Conservation (phyloP, 352 stramenopile species). For the Achlya hypogyna region DNA sequence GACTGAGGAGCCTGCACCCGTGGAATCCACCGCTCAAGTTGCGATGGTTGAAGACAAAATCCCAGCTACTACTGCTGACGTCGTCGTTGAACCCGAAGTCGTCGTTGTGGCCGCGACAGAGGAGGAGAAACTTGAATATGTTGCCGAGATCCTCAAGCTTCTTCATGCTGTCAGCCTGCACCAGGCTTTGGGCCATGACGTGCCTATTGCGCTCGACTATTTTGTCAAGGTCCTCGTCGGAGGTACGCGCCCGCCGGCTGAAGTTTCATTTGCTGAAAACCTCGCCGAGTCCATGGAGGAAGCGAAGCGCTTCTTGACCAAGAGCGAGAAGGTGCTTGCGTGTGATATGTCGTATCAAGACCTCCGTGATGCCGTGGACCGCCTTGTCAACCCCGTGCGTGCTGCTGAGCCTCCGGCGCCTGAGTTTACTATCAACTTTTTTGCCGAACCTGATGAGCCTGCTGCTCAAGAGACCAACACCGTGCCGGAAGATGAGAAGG, state of each 20-base stretch:
- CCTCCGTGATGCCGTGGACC: conserved; percentile 47
- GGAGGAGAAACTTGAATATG: conserved; percentile 36
- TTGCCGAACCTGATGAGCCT: conserved; percentile 46
- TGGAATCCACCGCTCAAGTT: conserved; percentile 11
- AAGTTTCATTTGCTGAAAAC: conserved; percentile 73
- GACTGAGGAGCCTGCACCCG: not conserved
- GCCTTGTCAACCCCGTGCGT: conserved; percentile 23
- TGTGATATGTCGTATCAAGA: conserved; percentile 62
- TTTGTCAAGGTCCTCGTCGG: conserved; percentile 78
- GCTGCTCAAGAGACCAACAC: not conserved
- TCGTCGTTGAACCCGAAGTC: conserved; percentile 3
- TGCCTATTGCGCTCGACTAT: conserved; percentile 76
- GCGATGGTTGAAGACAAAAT: not conserved
- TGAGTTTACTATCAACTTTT: conserved; percentile 81
- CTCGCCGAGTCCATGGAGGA: conserved; percentile 66
- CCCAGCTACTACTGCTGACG: not conserved
- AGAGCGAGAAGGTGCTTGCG: conserved; percentile 63
- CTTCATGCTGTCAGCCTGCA: conserved; percentile 72
- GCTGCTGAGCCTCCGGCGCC: conserved; percentile 28
- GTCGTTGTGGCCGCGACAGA: conserved; percentile 2
- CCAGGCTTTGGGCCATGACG: conserved; percentile 55
- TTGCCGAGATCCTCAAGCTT: conserved; percentile 62
- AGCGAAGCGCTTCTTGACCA: conserved; percentile 55
- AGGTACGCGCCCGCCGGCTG: conserved; percentile 60
- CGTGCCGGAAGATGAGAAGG: not conserved